Evolutionary conservation across 2,329 filamentous ascomycete genomes (phyloP), one percentile per base, ranked within the genome.

Genomic region (Aureobasidium sp.): DNA sequence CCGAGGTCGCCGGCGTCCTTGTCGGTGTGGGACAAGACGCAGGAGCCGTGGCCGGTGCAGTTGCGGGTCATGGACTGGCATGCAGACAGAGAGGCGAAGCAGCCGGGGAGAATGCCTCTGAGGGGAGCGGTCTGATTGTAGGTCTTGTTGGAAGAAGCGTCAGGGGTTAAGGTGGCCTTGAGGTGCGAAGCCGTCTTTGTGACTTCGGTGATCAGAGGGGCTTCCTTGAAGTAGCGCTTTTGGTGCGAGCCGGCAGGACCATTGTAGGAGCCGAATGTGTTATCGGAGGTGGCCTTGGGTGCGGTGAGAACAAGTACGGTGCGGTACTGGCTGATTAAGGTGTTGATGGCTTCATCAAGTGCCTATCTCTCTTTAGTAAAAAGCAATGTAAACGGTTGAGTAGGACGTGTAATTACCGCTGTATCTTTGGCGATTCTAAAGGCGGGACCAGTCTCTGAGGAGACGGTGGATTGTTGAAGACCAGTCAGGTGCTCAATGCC

Each of bases 21-120:
- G 20, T 77, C 74, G 48, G 76, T 75, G 69, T 84, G 91, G 70
- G 87, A 88, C 72, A 88, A 80, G 67, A 82, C 78, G 79, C 94
- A 97, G 31, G 75, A 71, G 51, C 94, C 94, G 74, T 94, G 91
- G 61, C 88, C 86, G 15, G 88, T 90, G 81, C 94, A 99, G 72
- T 85, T 85, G 68, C 85, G 82, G 2, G 94, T 99, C 44, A 78
- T 79, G 62, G 81, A 80, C 55, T 82, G 77, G 77, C 93, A 97
- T 62, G 82, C 79, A 44, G 86, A 84, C 68, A 85, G 76, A 2
- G 86, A 87, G 58, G 79, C 73, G 79, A 95, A 93, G 81, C 93
- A 97, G 49, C 84, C 76, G 7, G 89, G 87, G 51, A 92, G 80
- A 27, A 84, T 77, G 61, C 81, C 80, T 36, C 75, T 70, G 29